A percentile compares a stretch with the other conserved stretches of the same genome.
phyloP scores from a whole-genome alignment of 192 early-diverging fungal species.

The Mortierella claussenii region DNA sequence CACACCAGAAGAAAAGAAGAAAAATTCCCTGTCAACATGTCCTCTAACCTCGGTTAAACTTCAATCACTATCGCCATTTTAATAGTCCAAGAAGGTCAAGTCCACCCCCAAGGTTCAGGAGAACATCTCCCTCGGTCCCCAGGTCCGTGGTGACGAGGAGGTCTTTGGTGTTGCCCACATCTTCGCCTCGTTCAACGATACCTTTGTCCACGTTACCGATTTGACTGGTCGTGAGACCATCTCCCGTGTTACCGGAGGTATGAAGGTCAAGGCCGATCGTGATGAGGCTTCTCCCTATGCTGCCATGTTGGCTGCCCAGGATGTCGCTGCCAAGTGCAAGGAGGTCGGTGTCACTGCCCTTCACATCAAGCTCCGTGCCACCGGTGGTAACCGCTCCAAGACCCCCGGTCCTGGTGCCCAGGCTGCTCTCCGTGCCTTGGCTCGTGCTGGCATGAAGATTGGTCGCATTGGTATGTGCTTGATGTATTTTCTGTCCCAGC shows the following conservation, averaged over 20 bases:
- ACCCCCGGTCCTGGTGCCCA: slow-evolving; percentile 98
- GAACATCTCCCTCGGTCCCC: slow-evolving; percentile 95
- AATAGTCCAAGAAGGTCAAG: slow-evolving; percentile 75
- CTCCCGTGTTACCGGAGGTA: slow-evolving; percentile 98
- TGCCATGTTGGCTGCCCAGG: slow-evolving; percentile 99
- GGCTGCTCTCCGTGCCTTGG: slow-evolving; percentile 97
- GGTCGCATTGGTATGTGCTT: slow-evolving; percentile 80
- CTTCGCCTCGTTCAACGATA: slow-evolving; percentile 99
- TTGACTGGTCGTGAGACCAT: slow-evolving; percentile 99
- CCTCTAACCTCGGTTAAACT: too few relatives aligned
- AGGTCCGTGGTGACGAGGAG: slow-evolving; percentile 96
- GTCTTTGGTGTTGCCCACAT: slow-evolving; percentile 99
- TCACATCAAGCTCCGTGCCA: slow-evolving; percentile 99
- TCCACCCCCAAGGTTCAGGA: slow-evolving; percentile 74
- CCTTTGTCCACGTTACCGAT: slow-evolving; percentile 99
- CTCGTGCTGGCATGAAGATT: slow-evolving; percentile 97
- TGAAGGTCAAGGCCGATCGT: slow-evolving; percentile 99
- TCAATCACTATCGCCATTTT: background rate
- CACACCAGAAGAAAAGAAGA: too few relatives aligned
- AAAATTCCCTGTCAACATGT: background rate
- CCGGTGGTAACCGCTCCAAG: slow-evolving; percentile 99
- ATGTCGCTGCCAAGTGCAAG: slow-evolving; percentile 98
- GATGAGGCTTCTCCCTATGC: slow-evolving; percentile 99
- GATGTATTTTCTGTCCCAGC: background rate
- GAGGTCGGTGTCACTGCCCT: slow-evolving; percentile 99